Conservation (phyloP, 2,329 filamentous ascomycete species). For the Claviceps digitariae region DNA sequence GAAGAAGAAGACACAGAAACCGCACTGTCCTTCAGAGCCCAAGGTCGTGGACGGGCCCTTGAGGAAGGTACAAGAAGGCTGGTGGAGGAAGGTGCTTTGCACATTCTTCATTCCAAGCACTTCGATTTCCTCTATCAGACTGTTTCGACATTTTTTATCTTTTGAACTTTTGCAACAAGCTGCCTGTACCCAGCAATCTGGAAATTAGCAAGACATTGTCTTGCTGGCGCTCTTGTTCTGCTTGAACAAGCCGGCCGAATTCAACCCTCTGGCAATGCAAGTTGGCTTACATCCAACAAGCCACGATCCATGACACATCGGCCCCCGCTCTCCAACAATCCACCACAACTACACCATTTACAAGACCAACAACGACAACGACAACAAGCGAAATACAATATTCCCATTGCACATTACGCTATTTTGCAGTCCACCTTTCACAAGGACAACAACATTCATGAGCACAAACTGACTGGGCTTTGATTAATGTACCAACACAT, state of each 20-base stretch:
- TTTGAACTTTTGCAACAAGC: not conserved
- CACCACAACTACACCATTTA: not conserved
- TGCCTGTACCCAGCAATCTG: not conserved
- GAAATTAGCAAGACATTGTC: not conserved
- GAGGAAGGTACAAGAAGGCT: slow-evolving; percentile 2
- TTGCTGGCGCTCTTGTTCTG: not conserved
- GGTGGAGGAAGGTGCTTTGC: not conserved
- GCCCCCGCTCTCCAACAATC: not conserved
- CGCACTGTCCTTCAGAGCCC: not conserved
- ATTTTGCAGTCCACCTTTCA: too few relatives aligned
- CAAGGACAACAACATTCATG: too few relatives aligned
- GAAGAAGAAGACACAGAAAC: not conserved
- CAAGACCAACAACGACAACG: too few relatives aligned
- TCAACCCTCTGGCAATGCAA: not conserved
- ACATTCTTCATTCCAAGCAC: not conserved
- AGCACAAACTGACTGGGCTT: too few relatives aligned
- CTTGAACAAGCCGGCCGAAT: not conserved
- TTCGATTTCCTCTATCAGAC: too few relatives aligned
- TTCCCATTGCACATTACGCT: too few relatives aligned
- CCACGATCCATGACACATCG: not conserved
- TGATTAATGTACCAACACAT: too few relatives aligned
- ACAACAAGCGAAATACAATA: too few relatives aligned
- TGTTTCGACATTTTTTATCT: not conserved
- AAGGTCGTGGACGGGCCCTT: not conserved
- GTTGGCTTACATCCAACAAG: not conserved